A percentile compares a stretch with the other conserved stretches of the same genome.
Evolutionary conservation across 805 yeast genomes (phyloP).

Genomic region (Starmera pachycereana): DNA sequence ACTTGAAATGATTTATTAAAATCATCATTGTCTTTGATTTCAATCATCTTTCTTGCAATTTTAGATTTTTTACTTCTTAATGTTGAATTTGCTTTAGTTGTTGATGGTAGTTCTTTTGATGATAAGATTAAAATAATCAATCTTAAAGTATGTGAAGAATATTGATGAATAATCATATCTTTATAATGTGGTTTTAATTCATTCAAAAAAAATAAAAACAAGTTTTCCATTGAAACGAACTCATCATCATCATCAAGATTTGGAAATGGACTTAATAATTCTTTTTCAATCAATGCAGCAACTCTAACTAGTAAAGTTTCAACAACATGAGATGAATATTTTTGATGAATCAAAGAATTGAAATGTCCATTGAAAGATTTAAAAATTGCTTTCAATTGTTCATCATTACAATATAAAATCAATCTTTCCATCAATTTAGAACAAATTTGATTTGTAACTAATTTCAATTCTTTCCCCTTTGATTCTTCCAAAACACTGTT

Average conservation of each 20-base stretch:
- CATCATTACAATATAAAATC: slow-evolving; percentile 52
- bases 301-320: slow-evolving; percentile 74
- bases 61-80: slow-evolving; percentile 76
- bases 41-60: slow-evolving; percentile 90
- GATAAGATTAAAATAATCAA: slow-evolving; percentile 59
- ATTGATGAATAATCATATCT: slow-evolving; percentile 60
- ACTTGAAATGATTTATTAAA: slow-evolving; percentile 56
- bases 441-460: slow-evolving; percentile 90
- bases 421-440: slow-evolving; percentile 87
- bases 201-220: slow-evolving; percentile 52
- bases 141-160: slow-evolving; percentile 83
- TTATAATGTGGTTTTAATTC: slow-evolving; percentile 54
- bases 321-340: slow-evolving; percentile 87
- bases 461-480: slow-evolving; percentile 79
- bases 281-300: slow-evolving; percentile 69
- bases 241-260: slow-evolving; percentile 25
- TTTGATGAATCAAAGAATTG: slow-evolving; percentile 69
- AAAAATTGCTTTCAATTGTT: slow-evolving; percentile 56
- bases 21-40: slow-evolving; percentile 68
- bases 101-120: slow-evolving; percentile 70
- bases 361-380: slow-evolving; percentile 65
- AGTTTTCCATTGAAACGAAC: slow-evolving; percentile 49
- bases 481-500: slow-evolving; percentile 77
- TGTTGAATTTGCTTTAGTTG: slow-evolving; percentile 57
- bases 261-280: slow-evolving; percentile 39